Percentiles rank a stretch among this genome's conserved stretches.
These are phyloP conservation scores for Plantago elongata DNA, from an alignment of 257 asterid species.

Conservation along the genomic window DNA sequence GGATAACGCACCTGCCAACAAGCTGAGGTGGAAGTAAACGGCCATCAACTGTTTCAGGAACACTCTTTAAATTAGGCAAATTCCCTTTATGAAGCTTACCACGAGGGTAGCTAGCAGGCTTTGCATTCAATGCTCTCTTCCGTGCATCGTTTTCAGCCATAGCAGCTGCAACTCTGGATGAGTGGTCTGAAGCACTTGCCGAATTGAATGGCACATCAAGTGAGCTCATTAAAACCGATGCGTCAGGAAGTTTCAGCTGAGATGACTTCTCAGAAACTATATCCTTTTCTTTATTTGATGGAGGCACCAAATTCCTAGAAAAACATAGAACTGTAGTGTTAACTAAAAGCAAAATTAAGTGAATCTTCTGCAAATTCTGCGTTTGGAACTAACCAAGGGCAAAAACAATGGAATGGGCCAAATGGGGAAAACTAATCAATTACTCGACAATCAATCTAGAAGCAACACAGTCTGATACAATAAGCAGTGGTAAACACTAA, in stretches of 20 bases:
- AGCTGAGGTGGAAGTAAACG: constrained; percentile 80
- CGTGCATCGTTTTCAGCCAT: constrained; percentile 68
- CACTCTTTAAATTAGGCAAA: constrained; percentile 53
- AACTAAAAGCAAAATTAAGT: neutral
- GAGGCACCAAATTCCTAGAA: constrained; percentile 26
- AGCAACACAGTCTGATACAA: neutral
- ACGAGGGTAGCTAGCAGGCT: constrained; percentile 48
- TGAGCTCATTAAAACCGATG: constrained; percentile 64
- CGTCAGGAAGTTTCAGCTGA: constrained; percentile 68
- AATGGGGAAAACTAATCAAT: neutral
- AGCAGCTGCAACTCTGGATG: constrained; percentile 83
- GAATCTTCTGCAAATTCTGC: neutral
- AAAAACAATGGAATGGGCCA: too few species aligned
- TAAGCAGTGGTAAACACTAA: neutral
- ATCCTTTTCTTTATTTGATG: constrained; percentile 28
- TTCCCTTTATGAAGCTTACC: constrained; percentile 64
- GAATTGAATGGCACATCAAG: constrained; percentile 43
- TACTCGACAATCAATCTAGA: neutral
- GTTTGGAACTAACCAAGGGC: too few species aligned
- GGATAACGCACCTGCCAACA: constrained; percentile 57
- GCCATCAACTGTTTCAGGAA: constrained; percentile 61
- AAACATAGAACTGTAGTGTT: too few species aligned
- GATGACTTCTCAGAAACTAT: constrained; percentile 31
- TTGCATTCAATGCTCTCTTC: constrained; percentile 55
- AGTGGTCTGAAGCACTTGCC: constrained; percentile 40